Base-by-base conservation (phyloP, 441 rosid species). In the Bocquillonia castaneifolia region DNA sequence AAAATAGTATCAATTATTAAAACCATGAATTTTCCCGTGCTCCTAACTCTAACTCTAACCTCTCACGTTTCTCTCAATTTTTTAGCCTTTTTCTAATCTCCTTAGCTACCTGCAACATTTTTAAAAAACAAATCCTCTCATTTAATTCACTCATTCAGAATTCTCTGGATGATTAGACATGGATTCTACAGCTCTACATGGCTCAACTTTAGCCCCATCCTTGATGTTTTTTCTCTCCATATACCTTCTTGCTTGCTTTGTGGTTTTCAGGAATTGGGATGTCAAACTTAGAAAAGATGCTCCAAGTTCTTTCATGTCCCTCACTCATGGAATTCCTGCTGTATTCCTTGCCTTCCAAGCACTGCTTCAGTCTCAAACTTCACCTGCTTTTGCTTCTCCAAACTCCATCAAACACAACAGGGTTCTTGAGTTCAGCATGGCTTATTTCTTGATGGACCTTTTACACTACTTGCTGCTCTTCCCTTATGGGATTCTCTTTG, bases 241-340 rank as follows among this genome's bases (percentile, higher is more conserved):
- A 1, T 86, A 90, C 47, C 64, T 87, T 26, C 40, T 82, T 37
- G 88, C 83, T 5, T 86, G 80, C 76, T 78, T 79, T 26, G 37
- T 77, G 1, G 22, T 90, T 34, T 85, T 89, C 79, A 85, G 84
- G 5, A 76, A 78, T 36, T 88, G 97, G 97, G 81, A 69, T 64
- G 72, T 76, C 2, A 78, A 68, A 17, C 79, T 75, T 52, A 75
- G 93, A 0, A 73, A 80, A 23, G 81, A 82, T 67, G 98, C 94
- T 65, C 72, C 98, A 42, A 88, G 97, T 77, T 85, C 86, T 73
- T 76, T 93, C 74, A 82, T 82, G 72, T 93, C 96, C 10, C 72
- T 90, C 10, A 72, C 74, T 75, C 97, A 93, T 72, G 97, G 97
- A 39, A 86, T 90, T 25, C 93, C 98, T 34, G 98, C 88, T 48